Evolutionary conservation across 1,284 basidiomycete genomes (phyloP).

Genomic region (Naganishia albida): DNA sequence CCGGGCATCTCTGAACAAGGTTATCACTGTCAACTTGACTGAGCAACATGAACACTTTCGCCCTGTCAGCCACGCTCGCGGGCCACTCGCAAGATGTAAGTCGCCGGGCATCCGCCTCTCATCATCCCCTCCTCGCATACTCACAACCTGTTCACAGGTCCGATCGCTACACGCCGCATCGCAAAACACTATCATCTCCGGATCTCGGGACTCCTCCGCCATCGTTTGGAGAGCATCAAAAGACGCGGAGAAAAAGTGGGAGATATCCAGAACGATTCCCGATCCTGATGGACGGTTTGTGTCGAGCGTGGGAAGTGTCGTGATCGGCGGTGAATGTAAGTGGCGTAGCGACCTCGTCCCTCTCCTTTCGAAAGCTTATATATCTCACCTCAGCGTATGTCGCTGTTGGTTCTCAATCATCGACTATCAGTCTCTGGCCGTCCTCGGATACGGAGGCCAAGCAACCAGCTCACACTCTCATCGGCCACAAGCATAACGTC

Average conservation of each 20-base stretch:
- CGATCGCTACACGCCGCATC: slow-evolving; percentile 70
- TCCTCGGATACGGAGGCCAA: slow-evolving; percentile 61
- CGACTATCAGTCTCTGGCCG: slow-evolving; percentile 76
- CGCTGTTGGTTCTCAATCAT: slow-evolving; percentile 81
- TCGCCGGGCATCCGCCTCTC: background rate
- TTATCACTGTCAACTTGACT: background rate
- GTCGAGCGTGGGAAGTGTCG: slow-evolving; percentile 54
- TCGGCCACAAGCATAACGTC: slow-evolving; percentile 89
- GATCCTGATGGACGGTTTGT: slow-evolving; percentile 70
- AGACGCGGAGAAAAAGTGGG: slow-evolving; percentile 61
- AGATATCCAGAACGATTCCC: slow-evolving; percentile 76
- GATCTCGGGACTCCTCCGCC: slow-evolving; percentile 84
- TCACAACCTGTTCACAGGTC: slow-evolving; percentile 58
- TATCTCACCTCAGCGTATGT: slow-evolving; percentile 66
- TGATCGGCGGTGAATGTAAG: slow-evolving; percentile 47
- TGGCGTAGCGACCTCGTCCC: background rate
- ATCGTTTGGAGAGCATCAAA: slow-evolving; percentile 74
- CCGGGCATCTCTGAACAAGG: no score
- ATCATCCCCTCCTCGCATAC: background rate
- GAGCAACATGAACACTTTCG: slow-evolving; percentile 1
- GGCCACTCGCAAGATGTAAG: slow-evolving; percentile 19
- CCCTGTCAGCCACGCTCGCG: slow-evolving; percentile 9
- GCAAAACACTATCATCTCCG: slow-evolving; percentile 74
- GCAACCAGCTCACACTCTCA: slow-evolving; percentile 73
- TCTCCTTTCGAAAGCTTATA: background rate